Base-by-base conservation (phyloP, 2,329 filamentous ascomycete genomes). In the Fusarium circinatum region DNA sequence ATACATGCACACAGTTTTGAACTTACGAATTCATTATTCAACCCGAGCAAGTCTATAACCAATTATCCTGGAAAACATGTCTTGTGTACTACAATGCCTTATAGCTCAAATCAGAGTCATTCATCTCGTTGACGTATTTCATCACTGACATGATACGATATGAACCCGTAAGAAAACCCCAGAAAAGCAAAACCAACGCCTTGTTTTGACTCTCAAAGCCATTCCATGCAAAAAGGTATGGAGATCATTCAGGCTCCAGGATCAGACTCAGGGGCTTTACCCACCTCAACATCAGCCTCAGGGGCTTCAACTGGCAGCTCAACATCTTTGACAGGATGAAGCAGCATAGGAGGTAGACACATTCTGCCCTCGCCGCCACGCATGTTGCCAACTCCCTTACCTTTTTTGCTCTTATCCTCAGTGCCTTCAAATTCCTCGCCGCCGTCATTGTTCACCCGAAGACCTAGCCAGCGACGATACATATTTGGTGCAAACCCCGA, bases 291-390 rank as follows among this genome's bases (percentile, higher is more conserved):
- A 6, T 84, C 83, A 8, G 85, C 86, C 4, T 87, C 83, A 47
- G 87, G 85, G 32, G 87, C 87, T 80, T 89, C 91, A 5, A 93
- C 89, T 13, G 90, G 88, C 57, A 92, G 77, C 65, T 92, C 89
- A 10, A 95, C 88, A 60, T 90, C 88, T 85, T 98, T 98, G 60
- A 98, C 89, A 0, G 95, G 95, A 86, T 98, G 95, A 73, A 98
- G 83, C 70, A 98, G 83, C 92, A 98, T 96, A 2, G 93, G 94
- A 13, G 95, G 94, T 45, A 98, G 84, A 83, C 95, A 98, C 94
- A 98, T 97, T 68, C 95, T 89, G 17, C 94, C 94, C 82, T 95
- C 93, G 22, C 92, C 91, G 54, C 91, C 89, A 56, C 86, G 87
- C 88, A 90, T 92, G 72, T 83, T 80, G 47, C 83, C 81, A 12